Conservation (phyloP, 169 alveolate genomes). For the Plasmodium falciparum region DNA sequence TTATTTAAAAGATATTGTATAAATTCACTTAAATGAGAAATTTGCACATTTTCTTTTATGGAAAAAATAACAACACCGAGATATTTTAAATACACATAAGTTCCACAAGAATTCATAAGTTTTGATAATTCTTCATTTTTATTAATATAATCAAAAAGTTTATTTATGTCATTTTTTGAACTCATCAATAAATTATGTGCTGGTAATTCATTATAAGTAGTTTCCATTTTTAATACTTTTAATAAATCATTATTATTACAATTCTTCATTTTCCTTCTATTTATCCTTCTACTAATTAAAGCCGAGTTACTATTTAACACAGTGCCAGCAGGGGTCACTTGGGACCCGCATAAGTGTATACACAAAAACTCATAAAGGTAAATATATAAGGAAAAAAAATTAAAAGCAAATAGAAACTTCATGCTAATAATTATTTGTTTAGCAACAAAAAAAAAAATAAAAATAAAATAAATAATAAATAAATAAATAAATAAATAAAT, state of each 20-base stretch:
- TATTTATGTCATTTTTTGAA: constrained; percentile 39
- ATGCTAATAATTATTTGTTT: background rate
- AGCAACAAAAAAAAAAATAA: too few relatives aligned
- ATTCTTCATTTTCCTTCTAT: background rate
- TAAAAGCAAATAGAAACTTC: background rate
- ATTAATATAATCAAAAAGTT: constrained; percentile 17
- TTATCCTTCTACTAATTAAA: constrained; percentile 4
- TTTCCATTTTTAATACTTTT: constrained; percentile 32
- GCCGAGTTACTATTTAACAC: background rate
- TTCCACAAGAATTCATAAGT: constrained; percentile 42
- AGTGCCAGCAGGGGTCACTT: background rate
- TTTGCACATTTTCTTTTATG: constrained; percentile 41
- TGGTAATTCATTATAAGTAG: constrained; percentile 36
- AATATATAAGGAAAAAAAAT: too few relatives aligned
- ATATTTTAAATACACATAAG: constrained; percentile 32
- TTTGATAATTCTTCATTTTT: constrained; percentile 33
- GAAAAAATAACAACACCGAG: constrained; percentile 42
- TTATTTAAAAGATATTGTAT: constrained; percentile 26
- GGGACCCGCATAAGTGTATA: constrained; percentile 6
- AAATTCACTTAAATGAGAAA: constrained; percentile 8
- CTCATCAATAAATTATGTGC: constrained; percentile 48
- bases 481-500: too few relatives aligned
- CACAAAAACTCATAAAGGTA: background rate
- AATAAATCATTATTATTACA: constrained; percentile 24
- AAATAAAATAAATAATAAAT: too few relatives aligned